phyloP scores from a whole-genome alignment of 2,329 filamentous ascomycete species.

The Bipolaris bicolor region DNA sequence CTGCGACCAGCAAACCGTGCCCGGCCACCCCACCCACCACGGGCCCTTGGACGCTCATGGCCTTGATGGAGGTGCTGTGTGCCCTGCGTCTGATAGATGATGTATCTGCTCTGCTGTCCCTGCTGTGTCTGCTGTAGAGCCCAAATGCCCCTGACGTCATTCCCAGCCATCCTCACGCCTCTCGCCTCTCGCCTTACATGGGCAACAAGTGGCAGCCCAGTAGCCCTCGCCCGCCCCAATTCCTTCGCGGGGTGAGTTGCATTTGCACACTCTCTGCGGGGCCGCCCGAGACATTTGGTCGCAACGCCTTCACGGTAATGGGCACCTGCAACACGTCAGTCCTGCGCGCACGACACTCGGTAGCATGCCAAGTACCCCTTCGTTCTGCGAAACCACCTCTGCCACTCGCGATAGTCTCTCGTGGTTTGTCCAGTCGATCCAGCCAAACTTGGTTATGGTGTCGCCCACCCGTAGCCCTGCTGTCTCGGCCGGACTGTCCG shows the following conservation, averaged over 20 bases:
- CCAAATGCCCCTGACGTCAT: neutral
- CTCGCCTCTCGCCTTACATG: slow-evolving; percentile 55
- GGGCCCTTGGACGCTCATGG: too few relatives aligned
- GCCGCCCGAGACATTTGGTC: slow-evolving; percentile 46
- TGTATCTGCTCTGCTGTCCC: neutral
- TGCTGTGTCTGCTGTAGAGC: neutral
- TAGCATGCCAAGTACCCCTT: slow-evolving; percentile 70
- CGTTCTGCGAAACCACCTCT: slow-evolving; percentile 87
- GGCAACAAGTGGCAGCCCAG: slow-evolving; percentile 90
- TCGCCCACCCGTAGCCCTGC: slow-evolving; percentile 85
- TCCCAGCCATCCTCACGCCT: neutral
- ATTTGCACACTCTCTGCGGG: slow-evolving; percentile 65
- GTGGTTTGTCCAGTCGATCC: slow-evolving; percentile 82
- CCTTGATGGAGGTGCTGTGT: neutral
- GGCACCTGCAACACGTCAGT: slow-evolving; percentile 61
- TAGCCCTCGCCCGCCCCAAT: slow-evolving; percentile 90
- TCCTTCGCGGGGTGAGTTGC: slow-evolving; percentile 73
- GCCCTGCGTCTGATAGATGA: neutral
- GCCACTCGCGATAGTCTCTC: slow-evolving; percentile 84
- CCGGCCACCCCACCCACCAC: neutral
- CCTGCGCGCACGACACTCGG: slow-evolving; percentile 7
- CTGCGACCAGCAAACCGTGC: neutral
- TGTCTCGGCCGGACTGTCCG: slow-evolving; percentile 77
- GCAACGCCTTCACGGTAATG: slow-evolving; percentile 71
- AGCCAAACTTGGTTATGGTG: slow-evolving; percentile 82